phyloP scores from a whole-genome alignment of 768 basidiomycete genomes.

The Amanita inopinata region DNA sequence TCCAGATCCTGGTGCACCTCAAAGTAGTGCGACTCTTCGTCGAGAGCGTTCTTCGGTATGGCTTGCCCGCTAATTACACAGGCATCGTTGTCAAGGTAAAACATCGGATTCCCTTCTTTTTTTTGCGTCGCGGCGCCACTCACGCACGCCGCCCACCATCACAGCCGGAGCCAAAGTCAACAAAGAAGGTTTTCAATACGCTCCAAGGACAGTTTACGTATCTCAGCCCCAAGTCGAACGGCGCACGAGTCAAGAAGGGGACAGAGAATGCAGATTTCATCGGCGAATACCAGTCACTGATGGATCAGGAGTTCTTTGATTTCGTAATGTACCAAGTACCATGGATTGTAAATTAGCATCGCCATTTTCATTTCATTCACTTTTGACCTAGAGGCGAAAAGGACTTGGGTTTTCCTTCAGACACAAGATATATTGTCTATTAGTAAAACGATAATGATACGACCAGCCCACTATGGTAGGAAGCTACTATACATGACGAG shows the following conservation, averaged over 20 bases:
- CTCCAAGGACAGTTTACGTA: conserved; percentile 77
- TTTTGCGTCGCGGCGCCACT: too few relatives aligned
- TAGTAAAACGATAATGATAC: conserved; percentile 55
- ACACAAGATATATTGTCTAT: conserved; percentile 31
- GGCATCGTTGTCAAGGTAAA: conserved; percentile 73
- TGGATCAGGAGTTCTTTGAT: conserved; percentile 95
- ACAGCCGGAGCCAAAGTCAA: conserved; percentile 80
- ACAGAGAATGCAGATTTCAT: conserved; percentile 56
- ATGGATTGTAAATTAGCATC: conserved; percentile 54
- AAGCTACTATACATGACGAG: conserved; percentile 32
- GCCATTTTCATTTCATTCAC: conserved; percentile 11
- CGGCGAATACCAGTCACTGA: conserved; percentile 85
- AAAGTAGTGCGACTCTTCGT: conserved; percentile 88
- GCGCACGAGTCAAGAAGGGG: conserved; percentile 30
- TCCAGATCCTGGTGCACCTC: conserved; percentile 88
- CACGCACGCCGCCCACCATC: too few relatives aligned
- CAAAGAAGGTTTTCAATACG: conserved; percentile 65
- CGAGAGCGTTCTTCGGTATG: conserved; percentile 93
- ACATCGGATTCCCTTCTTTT: too few relatives aligned
- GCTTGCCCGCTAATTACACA: conserved; percentile 84
- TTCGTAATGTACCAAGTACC: conserved; percentile 93
- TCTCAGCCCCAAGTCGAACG: conserved; percentile 61
- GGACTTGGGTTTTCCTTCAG: background rate
- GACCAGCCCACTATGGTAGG: conserved; percentile 46
- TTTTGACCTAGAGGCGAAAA: background rate